Base-by-base conservation (phyloP, 75 land plant species). In the Pseudotsuga menziesii region DNA sequence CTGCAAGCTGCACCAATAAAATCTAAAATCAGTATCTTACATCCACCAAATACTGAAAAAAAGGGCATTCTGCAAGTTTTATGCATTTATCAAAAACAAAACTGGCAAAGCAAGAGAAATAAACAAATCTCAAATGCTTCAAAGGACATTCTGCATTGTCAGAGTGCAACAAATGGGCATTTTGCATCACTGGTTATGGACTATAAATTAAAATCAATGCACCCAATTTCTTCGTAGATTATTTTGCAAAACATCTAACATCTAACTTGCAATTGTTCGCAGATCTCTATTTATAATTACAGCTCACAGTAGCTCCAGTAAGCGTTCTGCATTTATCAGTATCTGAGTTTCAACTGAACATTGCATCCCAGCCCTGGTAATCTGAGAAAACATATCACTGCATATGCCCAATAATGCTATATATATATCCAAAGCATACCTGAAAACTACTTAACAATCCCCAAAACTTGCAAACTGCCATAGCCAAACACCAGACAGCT, bases 1-100 rank as follows among this genome's bases (percentile, higher is more conserved):
- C 91, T 27, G 88, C 87, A 41, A 70, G 19, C 61, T 60, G 61
- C 82, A 55, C 13, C n/a, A 56, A 56, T 16, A 20, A 57, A 72
- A 69, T 4, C 19, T 69, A 19, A 44, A 41, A 41, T 48, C 63
- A 61, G 19, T 2, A n/a, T 61, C 63, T 20, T 7, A 25, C 63
- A 61, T 61, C 63, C 25, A 70, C 11, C 61, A 20, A 22, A 60
- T 20, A 60, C 5, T 20, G 61, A 4, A 20, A 22, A 22, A 19
- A 60, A 60, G 23, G 23, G 2, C 20, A 60, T 20, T 60, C 27
- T 73, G 16, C 41, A 48, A 73, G 54, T 39, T 3, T 9, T 44
- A 7, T 52, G n/a, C 39, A 72, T 44, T 41, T 15, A 19, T 48
- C 56, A 23, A 72, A 72, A 52, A 44, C n/a, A 17, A 44, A 41